These are phyloP conservation scores for Acanthamoeba rhysodes DNA, from an alignment of 208 protist species.

Conservation along the genomic window DNA sequence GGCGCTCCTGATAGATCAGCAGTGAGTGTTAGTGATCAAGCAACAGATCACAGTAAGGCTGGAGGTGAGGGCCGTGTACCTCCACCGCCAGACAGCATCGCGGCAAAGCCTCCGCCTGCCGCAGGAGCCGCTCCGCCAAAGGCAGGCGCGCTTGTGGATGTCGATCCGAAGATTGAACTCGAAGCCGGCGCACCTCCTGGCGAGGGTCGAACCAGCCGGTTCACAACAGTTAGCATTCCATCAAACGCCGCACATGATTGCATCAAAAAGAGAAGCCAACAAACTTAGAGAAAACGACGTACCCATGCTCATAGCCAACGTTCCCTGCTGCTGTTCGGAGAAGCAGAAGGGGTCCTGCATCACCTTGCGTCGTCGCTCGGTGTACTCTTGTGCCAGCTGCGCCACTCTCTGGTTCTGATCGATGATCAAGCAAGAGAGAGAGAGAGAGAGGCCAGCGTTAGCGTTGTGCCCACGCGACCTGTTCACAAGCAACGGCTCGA, in stretches of 20 bases:
- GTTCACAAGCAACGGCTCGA: neutral
- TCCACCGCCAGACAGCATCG: neutral
- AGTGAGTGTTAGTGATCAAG: neutral
- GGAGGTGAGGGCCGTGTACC: neutral
- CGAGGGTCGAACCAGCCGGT: no score
- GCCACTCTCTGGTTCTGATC: neutral
- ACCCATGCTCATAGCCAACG: neutral
- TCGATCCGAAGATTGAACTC: neutral
- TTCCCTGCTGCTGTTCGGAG: neutral
- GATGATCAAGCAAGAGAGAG: neutral
- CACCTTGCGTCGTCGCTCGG: neutral
- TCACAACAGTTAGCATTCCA: no score
- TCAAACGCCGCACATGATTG: no score
- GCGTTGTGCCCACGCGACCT: no score
- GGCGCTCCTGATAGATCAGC: neutral
- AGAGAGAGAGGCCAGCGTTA: neutral
- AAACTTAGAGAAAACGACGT: no score
- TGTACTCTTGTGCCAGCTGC: neutral
- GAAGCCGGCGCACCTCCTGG: neutral
- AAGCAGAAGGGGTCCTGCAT: neutral
- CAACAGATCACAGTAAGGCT: neutral
- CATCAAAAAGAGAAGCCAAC: no score
- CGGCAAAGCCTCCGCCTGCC: neutral
- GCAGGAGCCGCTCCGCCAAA: neutral
- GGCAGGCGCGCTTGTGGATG: neutral